Evolutionary conservation across 2,329 filamentous ascomycete genomes (phyloP), one percentile per base, ranked within the genome.

Genomic region (Fusarium acutatum): DNA sequence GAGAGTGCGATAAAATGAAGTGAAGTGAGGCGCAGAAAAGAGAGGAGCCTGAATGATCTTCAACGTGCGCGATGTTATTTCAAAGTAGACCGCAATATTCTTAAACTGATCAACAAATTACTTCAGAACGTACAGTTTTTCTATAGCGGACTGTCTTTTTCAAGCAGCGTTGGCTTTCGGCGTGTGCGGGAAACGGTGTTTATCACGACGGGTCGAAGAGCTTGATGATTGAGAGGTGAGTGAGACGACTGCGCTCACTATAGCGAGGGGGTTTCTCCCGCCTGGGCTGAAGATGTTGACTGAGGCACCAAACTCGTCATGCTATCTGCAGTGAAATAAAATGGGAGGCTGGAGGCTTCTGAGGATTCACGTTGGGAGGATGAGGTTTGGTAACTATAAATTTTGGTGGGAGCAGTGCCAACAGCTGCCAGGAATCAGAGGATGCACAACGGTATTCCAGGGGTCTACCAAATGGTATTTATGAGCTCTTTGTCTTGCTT

Each of bases 351-450:
- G 38, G 22, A 13, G 3, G 13, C 28, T 37, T 38, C 38, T 26
- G 20, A 20, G 5, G 7, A 34, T 38, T 40, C 35, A 24, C 41
- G 26, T 12, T 22, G 17, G 40, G 37, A 13, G 28, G 26, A 26
- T 56, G 34, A 44, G 22, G 32, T 20, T 60, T 70, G 60, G 69
- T 60, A 65, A 60, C 44, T 69, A 28, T 49, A 43, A 44, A 37
- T 41, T 46, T 35, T 47, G 60, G 26, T 41, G 43, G 18, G 34
- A 40, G 47, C 70, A 73, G 70, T 73, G 70, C 43, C 57, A 66
- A 44, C 34, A 69, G 24, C 37, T 52, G 65, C 30, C 52, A 47
- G 57, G 26, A 8, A 37, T 41, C 20, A 43, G 59, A 24, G 22
- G 18, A 12, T 47, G 47, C 26, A 37, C 3, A 35, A 37, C 11